Conservation (phyloP, 495 filamentous ascomycete genomes). For the Astrothelium subdiscretum region DNA sequence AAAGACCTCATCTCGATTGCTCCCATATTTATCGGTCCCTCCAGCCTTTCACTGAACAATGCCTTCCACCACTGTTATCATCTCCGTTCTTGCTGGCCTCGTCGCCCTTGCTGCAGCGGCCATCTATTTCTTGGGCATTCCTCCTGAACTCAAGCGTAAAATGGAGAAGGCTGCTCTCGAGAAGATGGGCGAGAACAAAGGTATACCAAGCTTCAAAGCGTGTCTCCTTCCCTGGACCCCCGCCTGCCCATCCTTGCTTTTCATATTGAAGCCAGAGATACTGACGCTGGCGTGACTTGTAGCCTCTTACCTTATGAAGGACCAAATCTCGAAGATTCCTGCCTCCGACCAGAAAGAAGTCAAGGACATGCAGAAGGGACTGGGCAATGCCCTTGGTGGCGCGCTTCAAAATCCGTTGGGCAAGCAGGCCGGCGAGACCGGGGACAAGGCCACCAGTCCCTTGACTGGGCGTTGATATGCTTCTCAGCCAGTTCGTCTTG, state of each 20-base stretch:
- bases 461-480: slow-evolving; percentile 12
- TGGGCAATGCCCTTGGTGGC: slow-evolving; percentile 25
- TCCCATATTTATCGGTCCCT: background rate
- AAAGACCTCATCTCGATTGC: background rate
- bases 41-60: background rate
- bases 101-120: background rate
- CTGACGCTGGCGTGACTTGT: background rate
- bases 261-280: too few species aligned
- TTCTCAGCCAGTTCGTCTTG: too few species aligned
- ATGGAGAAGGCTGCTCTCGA: slow-evolving; percentile 38
- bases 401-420: slow-evolving; percentile 28
- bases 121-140: slow-evolving; percentile 26
- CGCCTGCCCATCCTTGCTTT: too few species aligned
- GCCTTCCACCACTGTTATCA: background rate
- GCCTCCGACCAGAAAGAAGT: slow-evolving; percentile 28
- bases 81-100: slow-evolving; percentile 2
- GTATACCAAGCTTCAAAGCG: too few species aligned
- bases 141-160: slow-evolving; percentile 27
- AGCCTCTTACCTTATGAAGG: slow-evolving; percentile 29
- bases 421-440: slow-evolving; percentile 22
- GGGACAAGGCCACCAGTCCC: slow-evolving; percentile 19
- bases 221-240: too few species aligned
- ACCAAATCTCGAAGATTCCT: slow-evolving; percentile 28
- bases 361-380: slow-evolving; percentile 26
- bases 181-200: slow-evolving; percentile 43